phyloP scores from a whole-genome alignment of 2,329 filamentous ascomycete species.

The Penicillium olsonii region DNA sequence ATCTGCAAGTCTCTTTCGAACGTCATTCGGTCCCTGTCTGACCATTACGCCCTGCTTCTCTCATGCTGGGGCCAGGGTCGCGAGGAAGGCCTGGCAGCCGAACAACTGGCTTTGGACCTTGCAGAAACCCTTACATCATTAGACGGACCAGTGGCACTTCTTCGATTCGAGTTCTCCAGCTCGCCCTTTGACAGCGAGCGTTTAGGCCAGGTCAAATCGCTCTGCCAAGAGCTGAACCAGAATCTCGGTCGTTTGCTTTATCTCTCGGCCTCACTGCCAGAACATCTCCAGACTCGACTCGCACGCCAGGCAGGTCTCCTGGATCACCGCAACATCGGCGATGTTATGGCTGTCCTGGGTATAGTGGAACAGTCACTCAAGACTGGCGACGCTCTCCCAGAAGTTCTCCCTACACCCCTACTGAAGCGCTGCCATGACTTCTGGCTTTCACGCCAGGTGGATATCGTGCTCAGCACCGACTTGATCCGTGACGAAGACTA shows the following conservation, averaged over 20 bases:
- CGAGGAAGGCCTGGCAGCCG: conserved; percentile 29
- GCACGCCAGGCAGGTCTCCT: conserved; percentile 41
- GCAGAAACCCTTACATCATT: conserved; percentile 37
- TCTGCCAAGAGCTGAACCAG: conserved; percentile 36
- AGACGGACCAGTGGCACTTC: conserved; percentile 35
- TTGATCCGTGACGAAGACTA: conserved; percentile 47
- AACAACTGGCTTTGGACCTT: conserved; percentile 34
- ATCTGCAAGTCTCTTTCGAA: conserved; percentile 50
- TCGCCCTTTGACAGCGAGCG: conserved; percentile 40
- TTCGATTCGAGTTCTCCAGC: conserved; percentile 42
- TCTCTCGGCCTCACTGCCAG: conserved; percentile 37
- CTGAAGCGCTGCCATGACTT: conserved; percentile 38
- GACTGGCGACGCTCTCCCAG: conserved; percentile 51
- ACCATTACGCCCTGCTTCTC: conserved; percentile 53
- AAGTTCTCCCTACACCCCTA: conserved; percentile 51
- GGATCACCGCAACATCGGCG: conserved; percentile 49
- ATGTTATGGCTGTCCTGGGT: conserved; percentile 53
- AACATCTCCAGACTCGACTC: conserved; percentile 44
- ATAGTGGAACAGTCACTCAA: conserved; percentile 52
- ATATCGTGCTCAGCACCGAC: conserved; percentile 33
- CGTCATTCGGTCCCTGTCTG: conserved; percentile 45
- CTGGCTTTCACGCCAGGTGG: conserved; percentile 20
- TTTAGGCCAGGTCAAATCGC: conserved; percentile 33
- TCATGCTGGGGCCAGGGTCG: conserved; percentile 45
- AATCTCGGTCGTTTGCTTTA: conserved; percentile 39